Conservation (phyloP, 2,329 filamentous ascomycete genomes). For the Aspergillus bombycis region DNA sequence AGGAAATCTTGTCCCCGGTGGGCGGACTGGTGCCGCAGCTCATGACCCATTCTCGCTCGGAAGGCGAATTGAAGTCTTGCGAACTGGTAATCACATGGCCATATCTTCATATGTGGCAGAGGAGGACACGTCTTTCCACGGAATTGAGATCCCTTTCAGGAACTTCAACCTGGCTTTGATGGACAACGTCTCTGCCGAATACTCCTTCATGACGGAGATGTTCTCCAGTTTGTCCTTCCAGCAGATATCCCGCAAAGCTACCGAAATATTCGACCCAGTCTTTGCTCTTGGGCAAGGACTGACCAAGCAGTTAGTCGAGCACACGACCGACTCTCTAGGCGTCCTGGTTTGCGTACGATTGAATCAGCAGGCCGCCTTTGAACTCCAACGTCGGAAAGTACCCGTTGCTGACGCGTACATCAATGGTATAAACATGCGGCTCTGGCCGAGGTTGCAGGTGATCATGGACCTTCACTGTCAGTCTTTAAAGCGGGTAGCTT, state of each 20-base stretch:
- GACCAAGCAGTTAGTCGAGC: slow-evolving; percentile 74
- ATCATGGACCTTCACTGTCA: slow-evolving; percentile 94
- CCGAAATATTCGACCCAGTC: slow-evolving; percentile 85
- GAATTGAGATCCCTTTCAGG: slow-evolving; percentile 86
- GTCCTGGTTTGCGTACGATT: slow-evolving; percentile 88
- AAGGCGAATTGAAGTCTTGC: slow-evolving; percentile 80
- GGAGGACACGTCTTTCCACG: slow-evolving; percentile 82
- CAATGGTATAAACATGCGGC: slow-evolving; percentile 91
- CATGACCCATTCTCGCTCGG: slow-evolving; percentile 91
- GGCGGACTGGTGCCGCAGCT: slow-evolving; percentile 42
- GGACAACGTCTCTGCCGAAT: slow-evolving; percentile 93
- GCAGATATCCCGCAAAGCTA: slow-evolving; percentile 79
- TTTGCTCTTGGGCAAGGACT: slow-evolving; percentile 80
- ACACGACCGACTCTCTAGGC: slow-evolving; percentile 81
- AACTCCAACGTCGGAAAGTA: slow-evolving; percentile 86
- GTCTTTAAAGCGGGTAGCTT: slow-evolving; percentile 68
- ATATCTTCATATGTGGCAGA: slow-evolving; percentile 88
- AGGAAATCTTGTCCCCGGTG: slow-evolving; percentile 43
- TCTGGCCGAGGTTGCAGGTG: slow-evolving; percentile 94
- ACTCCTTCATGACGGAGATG: slow-evolving; percentile 88
- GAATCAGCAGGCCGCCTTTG: slow-evolving; percentile 93
- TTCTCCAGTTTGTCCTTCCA: slow-evolving; percentile 79
- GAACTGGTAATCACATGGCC: slow-evolving; percentile 71
- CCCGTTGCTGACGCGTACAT: slow-evolving; percentile 89
- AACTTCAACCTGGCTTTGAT: slow-evolving; percentile 93